A percentile compares a stretch with the other conserved stretches of the same genome.
Evolutionary conservation across 2,329 filamentous ascomycete species (phyloP).

Genomic region (Fusarium miscanthi): DNA sequence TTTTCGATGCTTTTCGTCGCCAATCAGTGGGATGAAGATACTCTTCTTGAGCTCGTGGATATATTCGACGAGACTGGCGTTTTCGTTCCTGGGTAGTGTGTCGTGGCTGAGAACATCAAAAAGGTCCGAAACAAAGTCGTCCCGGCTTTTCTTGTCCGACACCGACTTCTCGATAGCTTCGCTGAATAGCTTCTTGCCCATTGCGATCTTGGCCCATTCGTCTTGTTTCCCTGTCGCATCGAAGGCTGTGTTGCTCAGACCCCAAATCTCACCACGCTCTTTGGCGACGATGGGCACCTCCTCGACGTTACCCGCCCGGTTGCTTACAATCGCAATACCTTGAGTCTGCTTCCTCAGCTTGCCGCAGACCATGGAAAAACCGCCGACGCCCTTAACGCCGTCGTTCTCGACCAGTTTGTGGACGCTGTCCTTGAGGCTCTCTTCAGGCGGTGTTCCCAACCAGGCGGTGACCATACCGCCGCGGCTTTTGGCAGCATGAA

Average conservation of each 20-base stretch:
- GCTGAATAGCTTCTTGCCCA: constrained; percentile 60
- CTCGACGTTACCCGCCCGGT: constrained; percentile 63
- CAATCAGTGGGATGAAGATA: constrained; percentile 71
- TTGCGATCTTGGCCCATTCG: constrained; percentile 70
- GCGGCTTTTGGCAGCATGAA: constrained; percentile 67
- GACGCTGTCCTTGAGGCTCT: constrained; percentile 63
- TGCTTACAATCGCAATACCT: constrained; percentile 71
- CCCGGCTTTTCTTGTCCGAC: constrained; percentile 53
- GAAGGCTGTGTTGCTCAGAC: constrained; percentile 72
- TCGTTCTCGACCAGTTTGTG: constrained; percentile 62
- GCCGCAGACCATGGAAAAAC: constrained; percentile 74
- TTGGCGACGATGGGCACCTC: constrained; percentile 69
- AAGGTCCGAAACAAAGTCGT: constrained; percentile 61
- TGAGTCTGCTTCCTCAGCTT: constrained; percentile 63
- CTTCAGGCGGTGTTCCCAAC: constrained; percentile 62
- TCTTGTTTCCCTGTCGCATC: constrained; percentile 54
- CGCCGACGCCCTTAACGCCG: constrained; percentile 70
- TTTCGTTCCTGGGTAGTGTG: constrained; percentile 60
- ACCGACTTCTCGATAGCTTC: constrained; percentile 56
- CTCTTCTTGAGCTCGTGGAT: constrained; percentile 66
- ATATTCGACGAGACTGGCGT: constrained; percentile 63
- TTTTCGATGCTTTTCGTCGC: constrained; percentile 57
- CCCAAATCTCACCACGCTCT: constrained; percentile 64
- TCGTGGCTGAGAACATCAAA: constrained; percentile 68
- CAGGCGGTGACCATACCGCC: constrained; percentile 73